Evolutionary conservation across 2,329 filamentous ascomycete genomes (phyloP), one percentile per base, ranked within the genome.

Genomic region (Colletotrichum tamarilloi): DNA sequence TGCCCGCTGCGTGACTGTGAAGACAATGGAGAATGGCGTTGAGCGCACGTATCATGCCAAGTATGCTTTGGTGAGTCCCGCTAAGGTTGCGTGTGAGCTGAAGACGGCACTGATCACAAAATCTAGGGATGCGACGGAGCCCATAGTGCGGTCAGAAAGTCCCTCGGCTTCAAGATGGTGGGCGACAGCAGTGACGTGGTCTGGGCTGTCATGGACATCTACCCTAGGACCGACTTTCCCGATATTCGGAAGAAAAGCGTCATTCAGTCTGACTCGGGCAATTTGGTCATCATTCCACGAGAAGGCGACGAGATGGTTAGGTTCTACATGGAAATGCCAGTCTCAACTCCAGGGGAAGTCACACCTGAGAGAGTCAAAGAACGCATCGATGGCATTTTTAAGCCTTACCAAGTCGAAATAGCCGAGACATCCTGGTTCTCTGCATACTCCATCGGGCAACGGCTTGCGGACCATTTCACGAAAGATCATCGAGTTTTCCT

Each of bases 391-490:
- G 7, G 28, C 4, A 73, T 90, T 88, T 2, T 91, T 89, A 3
- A 89, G 87, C 14, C 89, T 89, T 71, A 80, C 88, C 55, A 87
- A 91, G 76, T 91, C 88, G 84, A 85, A 88, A 75, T 90, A 90
- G 2, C 86, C 67, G 90, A 88, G 77, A 90, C 90, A 0, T 90
- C 92, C 4, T 94, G 92, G 93, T 94, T 90, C 82, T 93, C 92
- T 0, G 92, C 92, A 1, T 95, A 95, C 77, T 92, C 93, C 49
- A 94, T 95, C 74, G 92, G 92, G 8, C 93, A 95, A 80, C 91
- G 93, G 0, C 92, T 94, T 30, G 88, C 92, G 1, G 91, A 92
- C 67, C 88, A 86, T 24, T 93, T 93, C 77, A 92, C 92, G 0
- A 81, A 92, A 57, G 88, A 93, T 67, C 87, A 92, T 75, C 87